Evolutionary conservation across 306 rosid species (phyloP), one percentile per base, ranked within the genome.

Genomic region (Trifolium subterraneum): DNA sequence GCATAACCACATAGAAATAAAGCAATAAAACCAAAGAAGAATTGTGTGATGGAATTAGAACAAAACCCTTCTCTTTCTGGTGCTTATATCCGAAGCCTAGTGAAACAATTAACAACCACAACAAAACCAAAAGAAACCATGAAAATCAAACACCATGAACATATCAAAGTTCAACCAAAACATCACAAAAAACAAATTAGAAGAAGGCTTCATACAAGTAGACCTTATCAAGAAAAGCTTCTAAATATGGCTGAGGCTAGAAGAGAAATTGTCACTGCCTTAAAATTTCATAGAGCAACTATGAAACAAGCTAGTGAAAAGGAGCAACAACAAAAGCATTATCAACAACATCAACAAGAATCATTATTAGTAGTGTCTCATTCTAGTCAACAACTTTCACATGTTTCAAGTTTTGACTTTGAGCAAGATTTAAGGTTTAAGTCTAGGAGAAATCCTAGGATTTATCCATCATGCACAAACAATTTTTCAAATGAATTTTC

Each of bases 171-270:
- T 56, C 55, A 48, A 48, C 55, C 77, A 10, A 86, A 67, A 31
- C 87, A 82, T 5, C 84, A 82, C 73, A 88, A 86, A 64, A 94
- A 86, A 69, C 97, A 86, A 75, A 82, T 82, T 8, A 84, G 97
- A 68, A 87, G 92, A 75, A 90, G 96, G 18, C 86, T 87, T 36
- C 92, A 87, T 70, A 82, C 89, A 14, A 74, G 73, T 50, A 84
- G 85, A 81, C 92, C 94, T 59, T 83, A 90, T 85, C 89, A 90
- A 72, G 93, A 90, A 73, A 87, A 84, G 79, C 90, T 89, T 74
- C 62, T 90, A 4, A 87, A 94, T 76, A 92, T 92, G 96, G 99
- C 97, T 9, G 95, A 94, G 72, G 99, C 96, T 10, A 90, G 99
- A 36, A 90, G 79, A 74, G 99, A 94, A 80, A 92, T 94, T 79